phyloP scores from a whole-genome alignment of 2,329 filamentous ascomycete species.

The Pseudocercospora fijiensis region DNA sequence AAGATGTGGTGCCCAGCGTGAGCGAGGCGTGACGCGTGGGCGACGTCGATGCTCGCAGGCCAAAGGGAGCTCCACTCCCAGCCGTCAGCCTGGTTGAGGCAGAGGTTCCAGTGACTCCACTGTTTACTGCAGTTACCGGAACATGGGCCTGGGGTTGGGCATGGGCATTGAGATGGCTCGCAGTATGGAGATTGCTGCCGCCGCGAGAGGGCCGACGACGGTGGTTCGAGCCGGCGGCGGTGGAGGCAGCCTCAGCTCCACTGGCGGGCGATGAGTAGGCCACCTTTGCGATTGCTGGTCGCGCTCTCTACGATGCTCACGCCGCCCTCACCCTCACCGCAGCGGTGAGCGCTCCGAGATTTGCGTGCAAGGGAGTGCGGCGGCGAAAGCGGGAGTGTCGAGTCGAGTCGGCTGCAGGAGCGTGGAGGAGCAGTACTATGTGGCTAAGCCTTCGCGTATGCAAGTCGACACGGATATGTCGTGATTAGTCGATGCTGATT shows the following conservation, averaged over 20 bases:
- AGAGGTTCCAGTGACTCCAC: constrained; percentile 6
- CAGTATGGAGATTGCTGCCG: constrained; percentile 1
- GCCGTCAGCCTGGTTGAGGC: constrained; percentile 12
- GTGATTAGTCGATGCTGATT: constrained; percentile 1
- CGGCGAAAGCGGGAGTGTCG: constrained; percentile 3
- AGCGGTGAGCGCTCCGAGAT: constrained; percentile 5
- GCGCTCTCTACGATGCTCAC: not conserved
- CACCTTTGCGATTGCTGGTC: constrained; percentile 1
- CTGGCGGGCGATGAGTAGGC: constrained; percentile 8
- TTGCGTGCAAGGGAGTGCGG: constrained; percentile 10
- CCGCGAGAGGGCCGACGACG: constrained; percentile 25
- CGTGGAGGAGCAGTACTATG: not conserved
- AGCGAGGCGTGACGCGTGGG: constrained; percentile 18
- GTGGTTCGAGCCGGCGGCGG: constrained; percentile 18
- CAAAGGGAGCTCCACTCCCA: not conserved
- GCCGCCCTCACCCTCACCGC: not conserved
- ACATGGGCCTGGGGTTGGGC: constrained; percentile 18
- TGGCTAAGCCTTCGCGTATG: constrained; percentile 3
- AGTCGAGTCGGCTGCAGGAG: not conserved
- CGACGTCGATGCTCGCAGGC: constrained; percentile 3
- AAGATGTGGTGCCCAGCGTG: constrained; percentile 24
- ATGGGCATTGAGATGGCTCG: constrained; percentile 15
- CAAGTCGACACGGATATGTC: constrained; percentile 1
- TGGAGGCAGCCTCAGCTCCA: constrained; percentile 25
- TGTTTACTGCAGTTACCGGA: constrained; percentile 7